A percentile compares a stretch with the other conserved stretches of the same genome.
These are phyloP conservation scores for Acer saccharum DNA, from an alignment of 345 rosid genomes.

Conservation along the genomic window DNA sequence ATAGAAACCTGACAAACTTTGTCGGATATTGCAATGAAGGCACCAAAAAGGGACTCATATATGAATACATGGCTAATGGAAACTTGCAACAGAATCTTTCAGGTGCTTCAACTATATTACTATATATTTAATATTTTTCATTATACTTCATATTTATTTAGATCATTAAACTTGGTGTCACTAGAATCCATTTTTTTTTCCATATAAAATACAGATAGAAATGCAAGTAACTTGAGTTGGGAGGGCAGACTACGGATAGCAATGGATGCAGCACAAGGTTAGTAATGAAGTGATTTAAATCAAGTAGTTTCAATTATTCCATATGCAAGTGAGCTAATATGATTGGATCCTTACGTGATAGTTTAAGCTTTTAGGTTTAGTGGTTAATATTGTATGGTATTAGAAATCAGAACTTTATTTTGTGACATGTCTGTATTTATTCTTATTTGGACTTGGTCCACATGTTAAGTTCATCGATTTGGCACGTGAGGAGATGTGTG, in stretches of 20 bases:
- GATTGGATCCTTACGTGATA: no score
- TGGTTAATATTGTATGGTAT: no score
- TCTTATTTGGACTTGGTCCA: no score
- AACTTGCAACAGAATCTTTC: conserved; percentile 30
- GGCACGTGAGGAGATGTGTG: no score
- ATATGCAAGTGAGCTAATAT: neutral
- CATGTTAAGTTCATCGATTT: no score
- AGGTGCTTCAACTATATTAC: neutral
- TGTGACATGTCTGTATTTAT: no score
- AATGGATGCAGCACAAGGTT: conserved; percentile 42
- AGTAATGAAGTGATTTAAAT: neutral
- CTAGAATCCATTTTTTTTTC: no score
- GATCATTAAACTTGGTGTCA: neutral
- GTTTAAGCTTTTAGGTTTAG: no score
- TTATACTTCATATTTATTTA: neutral
- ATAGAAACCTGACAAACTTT: conserved; percentile 48
- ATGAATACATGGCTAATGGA: conserved; percentile 59
- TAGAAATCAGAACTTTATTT: no score
- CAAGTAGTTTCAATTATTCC: no score
- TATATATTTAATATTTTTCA: neutral
- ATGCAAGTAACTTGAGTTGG: conserved; percentile 20
- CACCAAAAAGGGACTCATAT: conserved; percentile 44
- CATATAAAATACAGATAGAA: neutral
- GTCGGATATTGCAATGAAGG: conserved; percentile 27
- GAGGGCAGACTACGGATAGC: conserved; percentile 37